Conservation (phyloP, 2,329 filamentous ascomycete genomes). For the Verticillium isaacii region DNA sequence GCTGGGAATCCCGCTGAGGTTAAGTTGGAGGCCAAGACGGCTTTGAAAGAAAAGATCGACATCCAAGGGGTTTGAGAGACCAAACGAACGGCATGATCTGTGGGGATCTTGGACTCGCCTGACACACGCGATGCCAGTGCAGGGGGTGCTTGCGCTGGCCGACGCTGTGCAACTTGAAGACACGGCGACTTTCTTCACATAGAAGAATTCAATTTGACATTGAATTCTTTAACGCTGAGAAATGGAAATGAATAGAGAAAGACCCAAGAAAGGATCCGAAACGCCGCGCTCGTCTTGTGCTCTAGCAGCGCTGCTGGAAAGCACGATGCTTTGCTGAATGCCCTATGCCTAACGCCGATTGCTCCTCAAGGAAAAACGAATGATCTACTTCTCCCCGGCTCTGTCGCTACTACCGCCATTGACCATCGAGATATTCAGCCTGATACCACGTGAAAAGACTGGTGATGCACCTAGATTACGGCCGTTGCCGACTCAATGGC, state of each 20-base stretch:
- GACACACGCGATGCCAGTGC: not conserved
- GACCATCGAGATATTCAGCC: too few relatives aligned
- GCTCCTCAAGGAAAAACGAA: not conserved
- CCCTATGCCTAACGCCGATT: not conserved
- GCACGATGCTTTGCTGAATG: not conserved
- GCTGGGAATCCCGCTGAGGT: not conserved
- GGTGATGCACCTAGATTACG: not conserved
- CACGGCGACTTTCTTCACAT: too few relatives aligned
- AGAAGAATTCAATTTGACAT: too few relatives aligned
- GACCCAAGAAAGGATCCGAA: too few relatives aligned
- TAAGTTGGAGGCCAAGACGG: not conserved
- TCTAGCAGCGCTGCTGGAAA: not conserved
- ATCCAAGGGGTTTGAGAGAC: not conserved
- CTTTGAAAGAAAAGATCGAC: not conserved
- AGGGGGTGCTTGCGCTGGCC: not conserved
- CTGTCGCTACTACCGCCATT: too few relatives aligned
- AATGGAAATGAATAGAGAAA: too few relatives aligned
- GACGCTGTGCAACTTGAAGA: too few relatives aligned
- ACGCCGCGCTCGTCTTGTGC: too few relatives aligned
- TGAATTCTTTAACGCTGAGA: too few relatives aligned
- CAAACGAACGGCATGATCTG: not conserved
- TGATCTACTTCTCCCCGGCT: not conserved
- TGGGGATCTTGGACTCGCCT: not conserved
- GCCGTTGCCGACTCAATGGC: not conserved
- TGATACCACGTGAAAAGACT: not conserved